Percentiles rank a stretch among this genome's conserved stretches.
Evolutionary conservation across 2,329 filamentous ascomycete species (phyloP).

Genomic region (Diatrype stigma): DNA sequence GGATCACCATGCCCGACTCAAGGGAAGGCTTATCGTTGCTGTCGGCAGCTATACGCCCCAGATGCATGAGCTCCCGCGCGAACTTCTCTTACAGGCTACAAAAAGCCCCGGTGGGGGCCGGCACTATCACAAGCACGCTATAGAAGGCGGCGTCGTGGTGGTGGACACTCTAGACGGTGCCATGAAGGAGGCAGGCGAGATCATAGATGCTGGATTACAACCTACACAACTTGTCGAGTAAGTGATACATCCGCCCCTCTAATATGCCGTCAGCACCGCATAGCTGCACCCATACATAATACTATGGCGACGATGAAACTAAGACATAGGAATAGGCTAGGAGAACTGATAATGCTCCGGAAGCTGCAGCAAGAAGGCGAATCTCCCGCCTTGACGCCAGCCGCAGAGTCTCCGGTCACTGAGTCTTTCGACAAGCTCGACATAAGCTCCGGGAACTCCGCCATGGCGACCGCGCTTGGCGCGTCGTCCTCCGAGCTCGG

Average conservation of each 20-base stretch:
- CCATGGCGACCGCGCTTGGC: conserved; percentile 40
- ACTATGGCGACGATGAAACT: neutral
- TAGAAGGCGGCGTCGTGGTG: conserved; percentile 62
- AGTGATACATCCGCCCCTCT: conserved; percentile 29
- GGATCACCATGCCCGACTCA: conserved; percentile 62
- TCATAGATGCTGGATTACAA: conserved; percentile 71
- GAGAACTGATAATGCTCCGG: conserved; percentile 68
- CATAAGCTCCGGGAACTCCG: conserved; percentile 24
- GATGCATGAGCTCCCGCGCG: conserved; percentile 81
- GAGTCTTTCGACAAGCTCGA: conserved; percentile 32
- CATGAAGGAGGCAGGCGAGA: conserved; percentile 78
- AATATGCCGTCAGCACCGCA: neutral
- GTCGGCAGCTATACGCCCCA: conserved; percentile 65
- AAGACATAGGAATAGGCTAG: conserved; percentile 46
- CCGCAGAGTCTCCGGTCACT: conserved; percentile 26
- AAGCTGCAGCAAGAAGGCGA: conserved; percentile 37
- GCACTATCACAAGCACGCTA: conserved; percentile 64
- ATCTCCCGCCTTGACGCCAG: conserved; percentile 22
- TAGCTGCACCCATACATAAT: neutral
- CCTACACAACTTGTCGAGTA: conserved; percentile 77
- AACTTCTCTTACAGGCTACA: conserved; percentile 63
- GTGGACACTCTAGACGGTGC: conserved; percentile 77
- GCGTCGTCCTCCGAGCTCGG: too few relatives aligned
- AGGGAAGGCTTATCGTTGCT: conserved; percentile 67
- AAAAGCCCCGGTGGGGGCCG: conserved; percentile 37